These are phyloP conservation scores for Beta macrorhiza DNA, from an alignment of 179 eudicot genomes.

Conservation along the genomic window DNA sequence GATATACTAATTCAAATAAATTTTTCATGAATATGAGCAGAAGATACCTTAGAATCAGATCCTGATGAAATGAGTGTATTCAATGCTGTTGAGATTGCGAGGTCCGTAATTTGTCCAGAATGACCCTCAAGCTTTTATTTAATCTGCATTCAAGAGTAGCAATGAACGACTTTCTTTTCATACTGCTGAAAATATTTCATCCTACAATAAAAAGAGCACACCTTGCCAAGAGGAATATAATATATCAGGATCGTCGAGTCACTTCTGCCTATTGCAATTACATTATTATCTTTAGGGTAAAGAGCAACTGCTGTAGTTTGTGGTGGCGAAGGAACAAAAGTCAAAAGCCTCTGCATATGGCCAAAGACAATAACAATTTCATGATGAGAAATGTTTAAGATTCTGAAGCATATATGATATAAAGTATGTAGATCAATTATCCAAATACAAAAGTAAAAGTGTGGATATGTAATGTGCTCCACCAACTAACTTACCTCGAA, in stretches of 20 bases:
- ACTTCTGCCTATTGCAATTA: conserved; percentile 45
- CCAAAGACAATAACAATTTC: background rate
- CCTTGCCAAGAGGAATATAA: conserved; percentile 30
- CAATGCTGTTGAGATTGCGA: conserved; percentile 36
- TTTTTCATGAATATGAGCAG: too few relatives aligned
- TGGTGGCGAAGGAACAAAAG: conserved; percentile 29
- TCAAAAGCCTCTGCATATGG: conserved; percentile 32
- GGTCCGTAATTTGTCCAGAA: conserved; percentile 32
- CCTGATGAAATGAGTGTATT: conserved; percentile 39
- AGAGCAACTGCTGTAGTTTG: conserved; percentile 35
- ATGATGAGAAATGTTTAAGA: background rate
- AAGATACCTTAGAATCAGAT: conserved; percentile 39
- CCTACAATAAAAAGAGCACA: background rate
- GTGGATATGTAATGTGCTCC: too few relatives aligned
- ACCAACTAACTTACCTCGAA: background rate
- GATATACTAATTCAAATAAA: background rate
- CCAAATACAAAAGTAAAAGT: background rate
- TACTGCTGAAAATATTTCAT: background rate
- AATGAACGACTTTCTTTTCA: background rate
- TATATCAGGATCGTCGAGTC: conserved; percentile 40
- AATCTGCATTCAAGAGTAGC: conserved; percentile 25
- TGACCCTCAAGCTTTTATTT: conserved; percentile 36
- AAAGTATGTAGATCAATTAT: background rate
- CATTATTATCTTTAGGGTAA: conserved; percentile 42
- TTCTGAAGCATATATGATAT: background rate